Evolutionary conservation across 2,329 filamentous ascomycete genomes (phyloP), one percentile per base, ranked within the genome.

Genomic region (Monilinia fructigena): DNA sequence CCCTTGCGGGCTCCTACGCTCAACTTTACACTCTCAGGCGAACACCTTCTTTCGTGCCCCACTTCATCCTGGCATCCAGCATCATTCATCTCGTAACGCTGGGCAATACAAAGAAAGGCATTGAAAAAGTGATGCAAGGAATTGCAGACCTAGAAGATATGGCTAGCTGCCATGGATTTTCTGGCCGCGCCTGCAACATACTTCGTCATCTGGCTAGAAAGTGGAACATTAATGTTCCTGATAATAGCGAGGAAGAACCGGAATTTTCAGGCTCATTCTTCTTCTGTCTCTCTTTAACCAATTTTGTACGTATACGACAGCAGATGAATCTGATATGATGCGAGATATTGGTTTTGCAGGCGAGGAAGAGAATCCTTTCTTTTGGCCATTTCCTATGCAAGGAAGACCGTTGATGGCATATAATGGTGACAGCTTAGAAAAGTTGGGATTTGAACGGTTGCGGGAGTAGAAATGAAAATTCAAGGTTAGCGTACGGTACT

Each of bases 81-180:
- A 73, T 76, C 38, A 68, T 68, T 0, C 74, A 76, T 52, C 66
- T 74, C 12, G 68, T 74, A 6, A 67, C 68, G 0, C 35, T 71
- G 4, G 74, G 72, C 73, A 45, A 71, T 14, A 68, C 75, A 11
- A 70, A 73, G 5, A 68, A 75, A 2, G 68, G 68, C 74, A 12
- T 81, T 0, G 70, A 74, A 81, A 42, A 77, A 80, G 1, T 88
- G 45, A 79, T 76, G 12, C 82, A 84, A 65, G 84, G 85, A 16
- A 85, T 88, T 45, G 76, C 81, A 2, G 83, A 87, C 68, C 77
- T 88, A 20, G 82, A 82, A 1, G 84, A 87, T 70, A 88, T 88
- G 86, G 82, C 82, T 0, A 82, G 82, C 0, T 73, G 73, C 55
- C 75, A 76, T 58, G 69, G 67, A 8, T 75, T 76, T 47, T 72